Conservation (phyloP, 176 grass and related monocot species). For the Triticum urartu region DNA sequence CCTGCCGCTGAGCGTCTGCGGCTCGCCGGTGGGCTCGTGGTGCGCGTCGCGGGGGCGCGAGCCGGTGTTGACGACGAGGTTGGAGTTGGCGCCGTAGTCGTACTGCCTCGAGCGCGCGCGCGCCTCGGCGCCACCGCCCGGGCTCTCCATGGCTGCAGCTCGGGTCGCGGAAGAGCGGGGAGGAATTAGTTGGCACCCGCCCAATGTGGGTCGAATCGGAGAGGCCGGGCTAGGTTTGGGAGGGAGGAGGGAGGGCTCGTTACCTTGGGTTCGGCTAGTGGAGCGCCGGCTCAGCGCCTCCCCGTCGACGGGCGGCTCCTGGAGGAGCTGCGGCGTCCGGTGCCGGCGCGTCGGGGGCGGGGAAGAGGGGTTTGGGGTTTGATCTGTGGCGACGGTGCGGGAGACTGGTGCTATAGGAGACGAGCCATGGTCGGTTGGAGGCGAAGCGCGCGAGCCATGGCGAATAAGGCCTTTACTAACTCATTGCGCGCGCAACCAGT, state of each 20-base stretch:
- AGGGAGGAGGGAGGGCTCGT: neutral
- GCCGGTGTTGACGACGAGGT: constrained; percentile 67
- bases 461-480: too few species aligned
- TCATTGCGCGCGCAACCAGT: too few species aligned
- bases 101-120: constrained; percentile 73
- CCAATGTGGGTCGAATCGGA: neutral
- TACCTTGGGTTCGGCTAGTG: neutral
- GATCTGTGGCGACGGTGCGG: neutral
- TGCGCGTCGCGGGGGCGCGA: constrained; percentile 23
- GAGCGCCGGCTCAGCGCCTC: neutral
- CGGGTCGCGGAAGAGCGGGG: neutral
- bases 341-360: neutral
- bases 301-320: neutral
- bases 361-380: neutral
- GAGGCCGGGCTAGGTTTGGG: neutral
- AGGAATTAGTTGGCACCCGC: neutral
- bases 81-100: constrained; percentile 64
- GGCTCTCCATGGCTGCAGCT: constrained; percentile 44
- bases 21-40: constrained; percentile 73
- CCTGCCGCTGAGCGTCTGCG: constrained; percentile 61
- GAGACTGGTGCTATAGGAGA: neutral
- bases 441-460: too few species aligned
- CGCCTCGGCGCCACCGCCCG: constrained; percentile 57
- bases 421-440: too few species aligned
- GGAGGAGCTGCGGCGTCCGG: neutral